Base-by-base conservation (phyloP, 805 yeast genomes). In the Cyberlindnera mycetangii region DNA sequence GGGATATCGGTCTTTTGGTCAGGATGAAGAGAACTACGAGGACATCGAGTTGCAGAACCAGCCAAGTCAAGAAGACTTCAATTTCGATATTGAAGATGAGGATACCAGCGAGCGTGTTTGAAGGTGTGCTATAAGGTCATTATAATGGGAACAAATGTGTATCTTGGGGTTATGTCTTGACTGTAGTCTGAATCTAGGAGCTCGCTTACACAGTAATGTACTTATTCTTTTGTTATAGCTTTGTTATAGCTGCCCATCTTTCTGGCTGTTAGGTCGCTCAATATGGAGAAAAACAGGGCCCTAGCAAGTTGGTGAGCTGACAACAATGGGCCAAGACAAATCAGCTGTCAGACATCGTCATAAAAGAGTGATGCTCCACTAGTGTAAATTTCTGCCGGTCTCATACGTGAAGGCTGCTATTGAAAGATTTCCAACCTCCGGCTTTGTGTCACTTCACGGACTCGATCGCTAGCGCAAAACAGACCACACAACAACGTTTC, bases 21-120 rank as follows among this genome's bases (percentile, higher is more conserved):
- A 11, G 3, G 41, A 36, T 31, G 51, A 49, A 5, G 43, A 47
- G 4, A 42, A 39, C 14, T 39, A 44, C 14, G 60, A 57, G 24
- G 54, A 49, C 28, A 52, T 58, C 22, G 61, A 58, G 40, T 19
- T 58, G 20, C 48, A 49, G 16, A 17, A 14, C 24, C 56, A 45
- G 27, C 49, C 43, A 32, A 54, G 14, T 10, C 19, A 49, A 18
- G 37, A 32, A 7, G 48, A 54, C 22, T 52, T 55, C 35, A 56
- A 56, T 31, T 45, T 58, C 21, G 58, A 55, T 24, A 30, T 50
- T 36, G 59, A 57, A 17, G 43, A 46, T 19, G 50, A 46, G 16
- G 41, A 30, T 11, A 21, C n/a, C 16, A 12, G 24, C 8, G 38
- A 35, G 24, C 27, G 19, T 22, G 4, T 20, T 16, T 12, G 21